A percentile compares a stretch with the other conserved stretches of the same genome.
Conservation (phyloP, 441 rosid species). For the Metrosideros polymorpha region DNA sequence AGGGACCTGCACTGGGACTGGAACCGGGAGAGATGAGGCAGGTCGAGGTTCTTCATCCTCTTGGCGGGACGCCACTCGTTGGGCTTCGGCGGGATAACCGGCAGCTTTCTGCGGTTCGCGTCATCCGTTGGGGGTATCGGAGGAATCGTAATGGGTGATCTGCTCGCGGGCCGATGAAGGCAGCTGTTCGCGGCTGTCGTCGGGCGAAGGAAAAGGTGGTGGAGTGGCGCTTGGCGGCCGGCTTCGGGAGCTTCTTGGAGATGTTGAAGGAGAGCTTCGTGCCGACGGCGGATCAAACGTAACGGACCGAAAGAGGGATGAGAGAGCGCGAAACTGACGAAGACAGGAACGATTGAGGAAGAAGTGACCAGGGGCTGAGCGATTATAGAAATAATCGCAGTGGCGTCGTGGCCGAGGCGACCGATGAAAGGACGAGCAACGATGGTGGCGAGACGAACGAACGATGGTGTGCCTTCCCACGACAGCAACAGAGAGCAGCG, state of each 20-base stretch:
- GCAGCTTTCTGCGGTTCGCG: slow-evolving; percentile 8
- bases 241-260: slow-evolving; percentile 26
- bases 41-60: slow-evolving; percentile 68
- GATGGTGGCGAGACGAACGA: no score
- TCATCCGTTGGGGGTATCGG: slow-evolving; percentile 25
- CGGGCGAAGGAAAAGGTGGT: slow-evolving; percentile 4
- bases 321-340: no score
- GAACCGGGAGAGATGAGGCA: slow-evolving; percentile 38
- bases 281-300: neutral
- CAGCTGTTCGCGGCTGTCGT: slow-evolving; percentile 1
- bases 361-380: no score
- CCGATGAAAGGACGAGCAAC: no score
- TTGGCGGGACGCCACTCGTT: slow-evolving; percentile 61
- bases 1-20: slow-evolving; percentile 29
- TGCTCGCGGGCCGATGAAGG: slow-evolving; percentile 13
- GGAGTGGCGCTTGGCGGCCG: slow-evolving; percentile 26
- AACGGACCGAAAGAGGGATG: no score
- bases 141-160: slow-evolving; percentile 57
- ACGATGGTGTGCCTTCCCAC: no score
- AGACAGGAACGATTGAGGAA: neutral
- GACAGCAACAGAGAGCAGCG: no score
- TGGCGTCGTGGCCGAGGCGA: no score
- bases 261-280: slow-evolving; percentile 71
- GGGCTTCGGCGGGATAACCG: slow-evolving; percentile 57
- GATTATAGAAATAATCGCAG: no score